Percentiles rank a stretch among this genome's conserved stretches.
phyloP scores from a whole-genome alignment of 1,284 basidiomycete genomes.

The Pseudozyma pruni region DNA sequence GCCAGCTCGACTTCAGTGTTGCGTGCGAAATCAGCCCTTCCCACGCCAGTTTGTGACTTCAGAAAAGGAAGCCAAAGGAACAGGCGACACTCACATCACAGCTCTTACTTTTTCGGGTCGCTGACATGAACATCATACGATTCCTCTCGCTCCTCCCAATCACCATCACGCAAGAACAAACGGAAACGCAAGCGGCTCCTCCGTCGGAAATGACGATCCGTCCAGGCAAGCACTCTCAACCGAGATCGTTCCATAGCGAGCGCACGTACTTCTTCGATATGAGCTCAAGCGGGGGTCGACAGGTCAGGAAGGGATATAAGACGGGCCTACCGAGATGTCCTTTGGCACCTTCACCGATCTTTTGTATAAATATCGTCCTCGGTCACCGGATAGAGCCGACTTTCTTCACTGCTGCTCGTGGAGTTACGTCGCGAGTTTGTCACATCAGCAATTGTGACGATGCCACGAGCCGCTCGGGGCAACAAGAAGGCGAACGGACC shows the following conservation, averaged over 20 bases:
- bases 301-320: conserved; percentile 7
- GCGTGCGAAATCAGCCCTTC: conserved; percentile 1
- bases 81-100: background rate
- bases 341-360: background rate
- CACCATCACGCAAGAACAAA: no score
- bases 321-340: conserved; percentile 2
- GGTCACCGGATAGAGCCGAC: background rate
- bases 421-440: background rate
- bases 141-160: no score
- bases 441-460: background rate
- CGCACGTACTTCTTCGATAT: no score
- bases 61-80: background rate
- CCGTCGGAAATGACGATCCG: no score
- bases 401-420: background rate
- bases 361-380: background rate
- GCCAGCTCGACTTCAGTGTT: background rate
- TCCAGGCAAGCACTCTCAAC: no score
- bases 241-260: background rate
- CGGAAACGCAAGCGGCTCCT: no score
- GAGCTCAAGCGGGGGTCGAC: background rate
- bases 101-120: background rate
- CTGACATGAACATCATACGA: no score
- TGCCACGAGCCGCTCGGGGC: conserved; percentile 9
- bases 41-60: conserved; percentile 18
- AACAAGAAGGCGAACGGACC: background rate